Percentiles rank a stretch among this genome's conserved stretches.
phyloP scores from a whole-genome alignment of 805 yeast species.

The Candida rishiriensis region DNA sequence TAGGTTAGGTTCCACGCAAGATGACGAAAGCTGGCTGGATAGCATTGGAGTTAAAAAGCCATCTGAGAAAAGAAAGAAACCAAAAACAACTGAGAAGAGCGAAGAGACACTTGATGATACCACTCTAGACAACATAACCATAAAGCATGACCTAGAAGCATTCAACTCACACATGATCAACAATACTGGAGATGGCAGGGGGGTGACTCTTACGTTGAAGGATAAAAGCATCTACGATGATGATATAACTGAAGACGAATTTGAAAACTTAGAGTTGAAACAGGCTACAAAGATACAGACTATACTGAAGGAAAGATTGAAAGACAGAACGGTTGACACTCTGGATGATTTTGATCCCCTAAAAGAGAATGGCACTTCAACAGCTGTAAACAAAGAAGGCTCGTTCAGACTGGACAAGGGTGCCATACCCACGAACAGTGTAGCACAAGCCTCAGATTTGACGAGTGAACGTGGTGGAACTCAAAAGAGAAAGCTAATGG shows the following conservation, averaged over 20 bases:
- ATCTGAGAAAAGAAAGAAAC: constrained; percentile 4
- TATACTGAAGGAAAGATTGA: constrained; percentile 7
- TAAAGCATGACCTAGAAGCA: constrained; percentile 44
- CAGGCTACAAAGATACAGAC: constrained; percentile 17
- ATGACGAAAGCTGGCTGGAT: constrained; percentile 34
- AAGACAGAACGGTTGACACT: constrained; percentile 30
- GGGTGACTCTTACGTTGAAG: constrained; percentile 53
- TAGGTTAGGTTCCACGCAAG: constrained; percentile 24
- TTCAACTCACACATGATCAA: constrained; percentile 30
- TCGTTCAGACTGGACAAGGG: constrained; percentile 25
- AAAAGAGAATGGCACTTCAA: constrained; percentile 19
- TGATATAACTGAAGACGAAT: constrained; percentile 36
- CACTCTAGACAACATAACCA: constrained; percentile 33
- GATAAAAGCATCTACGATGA: constrained; percentile 40
- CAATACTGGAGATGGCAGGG: constrained; percentile 30
- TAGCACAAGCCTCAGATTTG: neutral
- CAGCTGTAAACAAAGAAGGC: constrained; percentile 17
- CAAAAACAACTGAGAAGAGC: constrained; percentile 1
- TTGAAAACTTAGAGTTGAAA: constrained; percentile 30
- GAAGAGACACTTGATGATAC: constrained; percentile 13
- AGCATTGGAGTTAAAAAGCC: constrained; percentile 20
- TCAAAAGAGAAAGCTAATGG: constrained; percentile 11
- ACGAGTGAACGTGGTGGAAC: neutral
- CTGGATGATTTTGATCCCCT: constrained; percentile 1
- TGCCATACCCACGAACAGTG: neutral